phyloP scores from a whole-genome alignment of 441 rosid species.

The Pelargonium australe region DNA sequence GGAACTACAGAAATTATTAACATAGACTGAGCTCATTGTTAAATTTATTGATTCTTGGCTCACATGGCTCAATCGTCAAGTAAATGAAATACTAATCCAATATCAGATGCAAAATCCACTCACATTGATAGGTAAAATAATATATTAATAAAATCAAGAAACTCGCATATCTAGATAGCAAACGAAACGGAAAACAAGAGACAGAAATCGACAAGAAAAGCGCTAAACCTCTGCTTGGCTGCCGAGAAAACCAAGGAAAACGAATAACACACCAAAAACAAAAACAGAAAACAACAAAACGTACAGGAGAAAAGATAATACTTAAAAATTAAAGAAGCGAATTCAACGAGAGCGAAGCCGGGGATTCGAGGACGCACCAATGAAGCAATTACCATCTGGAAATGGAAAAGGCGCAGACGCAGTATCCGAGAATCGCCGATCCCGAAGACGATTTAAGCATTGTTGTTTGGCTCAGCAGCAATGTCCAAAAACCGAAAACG shows the following conservation, averaged over 20 bases:
- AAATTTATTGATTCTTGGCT: not conserved
- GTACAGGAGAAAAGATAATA: too few relatives aligned
- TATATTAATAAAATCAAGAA: conserved; percentile 7
- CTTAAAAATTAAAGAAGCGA: not conserved
- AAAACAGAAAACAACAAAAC: not conserved
- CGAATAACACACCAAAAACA: not conserved
- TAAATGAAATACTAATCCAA: not conserved
- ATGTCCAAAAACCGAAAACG: not conserved
- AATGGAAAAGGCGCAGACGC: too few relatives aligned
- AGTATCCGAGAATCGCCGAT: not conserved
- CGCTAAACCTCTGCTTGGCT: too few relatives aligned
- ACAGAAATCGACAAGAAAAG: too few relatives aligned
- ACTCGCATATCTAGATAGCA: conserved; percentile 24
- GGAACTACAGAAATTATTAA: not conserved
- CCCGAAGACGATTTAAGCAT: not conserved
- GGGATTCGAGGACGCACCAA: too few relatives aligned
- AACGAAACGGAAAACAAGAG: not conserved
- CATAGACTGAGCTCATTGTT: not conserved
- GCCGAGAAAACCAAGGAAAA: not conserved
- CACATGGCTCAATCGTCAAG: not conserved
- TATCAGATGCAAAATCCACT: not conserved
- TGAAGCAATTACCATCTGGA: not conserved
- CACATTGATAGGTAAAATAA: not conserved
- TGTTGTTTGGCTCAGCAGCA: not conserved
- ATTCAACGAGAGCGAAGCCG: not conserved